phyloP scores from a whole-genome alignment of 768 basidiomycete species.

The Neoboletus subvelutipes region DNA sequence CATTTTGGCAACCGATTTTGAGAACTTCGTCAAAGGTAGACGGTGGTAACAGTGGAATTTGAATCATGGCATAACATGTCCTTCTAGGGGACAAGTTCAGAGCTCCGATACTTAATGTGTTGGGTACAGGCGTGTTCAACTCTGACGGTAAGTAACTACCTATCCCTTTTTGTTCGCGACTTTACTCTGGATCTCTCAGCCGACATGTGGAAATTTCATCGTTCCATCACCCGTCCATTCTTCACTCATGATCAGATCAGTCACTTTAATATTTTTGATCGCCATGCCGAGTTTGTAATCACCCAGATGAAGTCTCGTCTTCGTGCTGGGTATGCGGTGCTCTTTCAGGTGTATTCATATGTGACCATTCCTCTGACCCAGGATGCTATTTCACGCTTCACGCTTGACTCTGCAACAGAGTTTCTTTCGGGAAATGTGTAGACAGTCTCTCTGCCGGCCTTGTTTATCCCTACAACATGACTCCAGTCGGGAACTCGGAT shows the following conservation, averaged over 20 bases:
- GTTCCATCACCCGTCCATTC: slow-evolving; percentile 64
- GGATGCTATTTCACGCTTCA: slow-evolving; percentile 62
- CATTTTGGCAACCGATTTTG: slow-evolving; percentile 57
- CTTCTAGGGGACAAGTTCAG: slow-evolving; percentile 36
- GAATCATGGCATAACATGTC: background rate
- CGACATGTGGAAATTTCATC: slow-evolving; percentile 61
- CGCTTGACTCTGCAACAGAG: slow-evolving; percentile 64
- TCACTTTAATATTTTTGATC: slow-evolving; percentile 61
- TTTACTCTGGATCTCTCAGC: slow-evolving; percentile 27
- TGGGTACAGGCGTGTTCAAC: slow-evolving; percentile 70
- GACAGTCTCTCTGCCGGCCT: slow-evolving; percentile 50
- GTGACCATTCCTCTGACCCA: slow-evolving; percentile 14
- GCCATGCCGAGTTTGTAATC: slow-evolving; percentile 47
- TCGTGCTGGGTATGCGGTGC: slow-evolving; percentile 50
- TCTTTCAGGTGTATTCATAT: slow-evolving; percentile 47
- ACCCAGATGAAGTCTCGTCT: slow-evolving; percentile 47
- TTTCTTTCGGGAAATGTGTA: slow-evolving; percentile 64
- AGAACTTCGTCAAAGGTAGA: slow-evolving; percentile 58
- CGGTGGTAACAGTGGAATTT: background rate
- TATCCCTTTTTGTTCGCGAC: too few species aligned
- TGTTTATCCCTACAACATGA: slow-evolving; percentile 49
- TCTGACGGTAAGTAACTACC: slow-evolving; percentile 48
- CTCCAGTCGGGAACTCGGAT: slow-evolving; percentile 16
- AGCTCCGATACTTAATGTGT: slow-evolving; percentile 43
- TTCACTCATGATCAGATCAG: slow-evolving; percentile 59